Evolutionary conservation across 2,329 filamentous ascomycete genomes (phyloP).

Genomic region (Cucurbitaria berberidis): DNA sequence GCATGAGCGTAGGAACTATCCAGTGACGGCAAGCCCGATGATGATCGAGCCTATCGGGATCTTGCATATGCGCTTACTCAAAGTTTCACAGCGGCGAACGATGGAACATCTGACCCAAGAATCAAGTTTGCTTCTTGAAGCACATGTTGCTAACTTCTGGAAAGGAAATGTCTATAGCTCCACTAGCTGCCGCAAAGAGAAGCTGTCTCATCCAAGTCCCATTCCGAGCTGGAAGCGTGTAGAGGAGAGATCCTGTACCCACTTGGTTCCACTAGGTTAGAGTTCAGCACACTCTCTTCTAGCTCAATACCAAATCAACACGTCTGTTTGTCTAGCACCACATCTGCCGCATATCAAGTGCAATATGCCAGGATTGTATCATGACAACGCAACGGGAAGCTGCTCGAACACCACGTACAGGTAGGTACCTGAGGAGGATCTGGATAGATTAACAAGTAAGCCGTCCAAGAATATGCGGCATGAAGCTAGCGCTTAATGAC

Average conservation of each 20-base stretch:
- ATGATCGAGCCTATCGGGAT: slow-evolving; percentile 10
- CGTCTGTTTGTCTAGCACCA: background rate
- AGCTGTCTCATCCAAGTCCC: background rate
- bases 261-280: background rate
- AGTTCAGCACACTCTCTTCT: background rate
- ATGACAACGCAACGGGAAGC: slow-evolving; percentile 24
- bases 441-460: slow-evolving; percentile 17
- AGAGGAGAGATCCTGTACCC: background rate
- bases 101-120: slow-evolving; percentile 13
- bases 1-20: background rate
- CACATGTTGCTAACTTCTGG: background rate
- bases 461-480: slow-evolving; percentile 17
- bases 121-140: slow-evolving; percentile 1
- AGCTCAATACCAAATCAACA: background rate
- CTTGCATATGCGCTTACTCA: slow-evolving; percentile 2
- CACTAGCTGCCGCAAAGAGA: background rate
- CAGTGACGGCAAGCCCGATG: slow-evolving; percentile 7
- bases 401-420: slow-evolving; percentile 24
- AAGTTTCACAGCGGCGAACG: slow-evolving; percentile 20
- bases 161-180: background rate
- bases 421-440: slow-evolving; percentile 22
- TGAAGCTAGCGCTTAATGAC: slow-evolving; percentile 11
- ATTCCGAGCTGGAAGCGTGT: background rate
- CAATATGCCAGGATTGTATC: slow-evolving; percentile 11
- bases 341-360: background rate